Evolutionary conservation across 2,329 filamentous ascomycete genomes (phyloP).

Genomic region (Fusarium virguliforme): DNA sequence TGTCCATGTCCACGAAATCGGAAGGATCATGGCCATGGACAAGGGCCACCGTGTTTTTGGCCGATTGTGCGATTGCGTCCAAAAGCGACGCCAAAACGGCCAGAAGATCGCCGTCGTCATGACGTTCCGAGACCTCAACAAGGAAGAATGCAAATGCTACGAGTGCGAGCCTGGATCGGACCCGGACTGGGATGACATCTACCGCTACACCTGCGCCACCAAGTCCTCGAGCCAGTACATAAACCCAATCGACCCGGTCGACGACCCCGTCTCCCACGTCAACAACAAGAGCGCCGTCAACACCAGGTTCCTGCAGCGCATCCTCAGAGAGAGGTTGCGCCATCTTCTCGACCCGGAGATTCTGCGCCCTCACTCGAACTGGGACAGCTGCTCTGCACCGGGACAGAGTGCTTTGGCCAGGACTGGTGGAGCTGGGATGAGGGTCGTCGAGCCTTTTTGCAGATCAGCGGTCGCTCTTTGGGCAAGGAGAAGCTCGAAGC

Average conservation of each 20-base stretch:
- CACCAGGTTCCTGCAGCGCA: neutral
- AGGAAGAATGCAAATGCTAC: neutral
- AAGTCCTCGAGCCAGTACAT: neutral
- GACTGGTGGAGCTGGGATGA: neutral
- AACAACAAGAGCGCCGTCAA: neutral
- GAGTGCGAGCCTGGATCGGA: neutral
- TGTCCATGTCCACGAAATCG: neutral
- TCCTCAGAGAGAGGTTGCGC: neutral
- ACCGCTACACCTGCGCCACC: neutral
- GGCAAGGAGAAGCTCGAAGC: neutral
- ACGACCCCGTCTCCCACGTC: neutral
- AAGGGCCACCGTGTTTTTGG: neutral
- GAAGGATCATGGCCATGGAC: neutral
- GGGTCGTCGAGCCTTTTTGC: neutral
- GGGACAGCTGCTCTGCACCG: neutral
- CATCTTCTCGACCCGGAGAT: neutral
- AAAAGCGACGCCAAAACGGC: neutral
- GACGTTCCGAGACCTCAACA: neutral
- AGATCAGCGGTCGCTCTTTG: neutral
- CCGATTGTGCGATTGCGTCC: neutral
- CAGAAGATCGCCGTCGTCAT: neutral
- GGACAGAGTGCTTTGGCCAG: neutral
- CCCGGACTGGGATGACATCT: neutral
- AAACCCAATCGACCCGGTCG: neutral
- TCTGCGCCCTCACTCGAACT: slow-evolving; percentile 2